Conservation (phyloP, 1,284 basidiomycete genomes). For the Ceratobasidium sp. region DNA sequence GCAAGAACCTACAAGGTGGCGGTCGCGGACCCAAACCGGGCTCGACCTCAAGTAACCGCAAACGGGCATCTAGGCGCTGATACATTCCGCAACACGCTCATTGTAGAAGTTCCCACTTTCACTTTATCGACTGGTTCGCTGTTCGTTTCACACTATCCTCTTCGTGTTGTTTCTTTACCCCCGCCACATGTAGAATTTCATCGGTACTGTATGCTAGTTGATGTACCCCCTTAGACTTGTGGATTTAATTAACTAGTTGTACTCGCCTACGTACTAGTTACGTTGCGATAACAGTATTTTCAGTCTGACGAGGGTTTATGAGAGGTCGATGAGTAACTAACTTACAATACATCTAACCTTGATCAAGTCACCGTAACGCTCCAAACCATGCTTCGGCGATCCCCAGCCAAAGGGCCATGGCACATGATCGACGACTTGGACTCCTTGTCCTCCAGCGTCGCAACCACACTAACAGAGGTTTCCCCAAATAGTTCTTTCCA, state of each 20-base stretch:
- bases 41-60: not conserved
- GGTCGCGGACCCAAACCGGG: not conserved
- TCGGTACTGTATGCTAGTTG: too few relatives aligned
- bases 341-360: not conserved
- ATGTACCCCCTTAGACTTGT: too few relatives aligned
- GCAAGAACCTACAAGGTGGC: not conserved
- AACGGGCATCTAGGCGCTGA: not conserved
- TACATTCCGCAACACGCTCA: not conserved
- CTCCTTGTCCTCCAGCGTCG: constrained; percentile 6
- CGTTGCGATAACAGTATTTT: too few relatives aligned
- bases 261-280: too few relatives aligned
- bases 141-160: too few relatives aligned
- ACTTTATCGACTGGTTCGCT: too few relatives aligned
- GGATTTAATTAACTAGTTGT: too few relatives aligned
- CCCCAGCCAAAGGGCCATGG: not conserved
- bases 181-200: too few relatives aligned
- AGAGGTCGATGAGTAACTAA: not conserved
- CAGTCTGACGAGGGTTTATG: too few relatives aligned
- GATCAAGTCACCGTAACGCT: constrained; percentile 25
- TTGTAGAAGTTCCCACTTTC: not conserved
- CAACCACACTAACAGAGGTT: not conserved
- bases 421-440: not conserved
- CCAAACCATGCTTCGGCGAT: constrained; percentile 22
- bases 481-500: constrained; percentile 30
- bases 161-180: too few relatives aligned